These are phyloP conservation scores for Hymenoscyphus infarciens DNA, from an alignment of 2,329 filamentous ascomycete species.

Conservation along the genomic window DNA sequence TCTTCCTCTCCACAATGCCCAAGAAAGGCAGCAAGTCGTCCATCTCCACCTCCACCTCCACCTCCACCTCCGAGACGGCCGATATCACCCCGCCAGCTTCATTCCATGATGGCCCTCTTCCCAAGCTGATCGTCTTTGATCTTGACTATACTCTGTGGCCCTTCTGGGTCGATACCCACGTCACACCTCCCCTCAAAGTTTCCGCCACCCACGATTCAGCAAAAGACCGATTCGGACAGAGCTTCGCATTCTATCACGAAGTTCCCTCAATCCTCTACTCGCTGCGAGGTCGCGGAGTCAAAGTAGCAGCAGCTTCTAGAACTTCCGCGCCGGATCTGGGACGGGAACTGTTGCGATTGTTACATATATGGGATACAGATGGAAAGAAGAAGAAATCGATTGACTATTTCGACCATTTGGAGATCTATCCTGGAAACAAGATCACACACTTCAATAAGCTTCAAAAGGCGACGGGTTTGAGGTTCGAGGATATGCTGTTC, in stretches of 20 bases:
- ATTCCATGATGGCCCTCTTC: constrained; percentile 36
- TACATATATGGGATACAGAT: constrained; percentile 50
- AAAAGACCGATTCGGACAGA: constrained; percentile 59
- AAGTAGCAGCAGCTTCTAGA: constrained; percentile 72
- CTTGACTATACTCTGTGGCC: constrained; percentile 99
- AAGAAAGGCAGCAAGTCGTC: constrained; percentile 25
- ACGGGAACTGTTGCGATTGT: constrained; percentile 71
- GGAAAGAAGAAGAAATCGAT: constrained; percentile 43
- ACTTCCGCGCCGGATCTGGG: constrained; percentile 78
- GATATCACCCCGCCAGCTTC: constrained; percentile 25
- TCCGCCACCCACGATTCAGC: constrained; percentile 41
- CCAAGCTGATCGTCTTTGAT: constrained; percentile 80
- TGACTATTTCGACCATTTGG: constrained; percentile 58
- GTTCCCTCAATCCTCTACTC: constrained; percentile 64
- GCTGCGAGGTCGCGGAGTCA: constrained; percentile 43
- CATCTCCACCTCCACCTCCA: constrained; percentile 7
- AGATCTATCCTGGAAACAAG: constrained; percentile 76
- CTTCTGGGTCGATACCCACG: constrained; percentile 96
- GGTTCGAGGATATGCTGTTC: constrained; percentile 84
- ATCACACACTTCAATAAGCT: constrained; percentile 78
- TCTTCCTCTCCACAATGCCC: constrained; percentile 24
- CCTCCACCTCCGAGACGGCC: constrained; percentile 10
- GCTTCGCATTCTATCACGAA: constrained; percentile 67
- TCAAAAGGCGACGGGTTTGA: constrained; percentile 65
- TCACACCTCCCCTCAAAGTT: constrained; percentile 65